Conservation (phyloP, 2,329 filamentous ascomycete species). For the Cladophialophora yegresii region DNA sequence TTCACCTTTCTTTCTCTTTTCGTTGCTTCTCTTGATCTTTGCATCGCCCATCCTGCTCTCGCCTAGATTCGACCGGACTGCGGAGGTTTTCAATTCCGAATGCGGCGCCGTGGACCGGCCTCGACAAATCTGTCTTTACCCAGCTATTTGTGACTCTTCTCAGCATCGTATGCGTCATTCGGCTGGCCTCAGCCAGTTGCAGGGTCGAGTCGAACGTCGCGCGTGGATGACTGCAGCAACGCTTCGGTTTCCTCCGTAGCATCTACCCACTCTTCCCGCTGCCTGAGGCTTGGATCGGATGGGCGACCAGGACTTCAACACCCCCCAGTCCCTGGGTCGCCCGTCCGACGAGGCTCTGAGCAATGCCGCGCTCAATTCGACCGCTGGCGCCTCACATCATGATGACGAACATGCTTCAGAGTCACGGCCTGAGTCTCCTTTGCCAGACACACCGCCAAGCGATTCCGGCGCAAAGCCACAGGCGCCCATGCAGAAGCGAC, state of each 20-base stretch:
- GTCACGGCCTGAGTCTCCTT: conserved; percentile 27
- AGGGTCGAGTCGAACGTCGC: conserved; percentile 12
- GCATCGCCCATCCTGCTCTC: not conserved
- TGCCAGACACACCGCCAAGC: conserved; percentile 22
- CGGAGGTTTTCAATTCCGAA: conserved; percentile 16
- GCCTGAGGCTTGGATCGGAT: conserved; percentile 12
- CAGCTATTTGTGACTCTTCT: conserved; percentile 7
- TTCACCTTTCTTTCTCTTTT: conserved; percentile 11
- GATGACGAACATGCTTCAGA: conserved; percentile 19
- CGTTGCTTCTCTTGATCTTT: conserved; percentile 11
- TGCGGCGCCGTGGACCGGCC: conserved; percentile 13
- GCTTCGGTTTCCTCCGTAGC: not conserved
- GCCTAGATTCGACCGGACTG: conserved; percentile 1
- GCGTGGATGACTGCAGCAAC: conserved; percentile 18
- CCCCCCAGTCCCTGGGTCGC: conserved; percentile 21
- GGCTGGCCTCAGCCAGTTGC: conserved; percentile 11
- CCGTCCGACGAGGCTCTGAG: conserved; percentile 20
- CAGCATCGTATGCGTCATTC: conserved; percentile 25
- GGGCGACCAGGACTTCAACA: conserved; percentile 25
- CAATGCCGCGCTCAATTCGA: conserved; percentile 3
- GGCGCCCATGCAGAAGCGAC: conserved; percentile 70
- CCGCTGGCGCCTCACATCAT: conserved; percentile 2
- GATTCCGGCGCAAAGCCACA: conserved; percentile 37
- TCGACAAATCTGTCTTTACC: conserved; percentile 7
- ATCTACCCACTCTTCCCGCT: conserved; percentile 2